phyloP scores from a whole-genome alignment of 805 yeast genomes.

The Wickerhamiella australiensis region DNA sequence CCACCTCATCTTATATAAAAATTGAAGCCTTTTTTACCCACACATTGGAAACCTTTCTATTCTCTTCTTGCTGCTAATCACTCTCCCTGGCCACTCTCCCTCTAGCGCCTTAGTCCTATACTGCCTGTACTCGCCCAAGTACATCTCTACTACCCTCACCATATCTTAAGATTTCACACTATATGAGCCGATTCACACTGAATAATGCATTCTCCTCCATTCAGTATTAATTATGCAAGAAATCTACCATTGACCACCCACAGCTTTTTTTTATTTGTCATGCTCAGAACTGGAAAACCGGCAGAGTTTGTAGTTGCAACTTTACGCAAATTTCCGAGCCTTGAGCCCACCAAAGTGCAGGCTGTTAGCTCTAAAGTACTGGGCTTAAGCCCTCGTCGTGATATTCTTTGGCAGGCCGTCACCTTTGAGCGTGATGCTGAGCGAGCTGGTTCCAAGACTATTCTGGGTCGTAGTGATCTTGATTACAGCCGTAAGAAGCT shows the following conservation, averaged over 20 bases:
- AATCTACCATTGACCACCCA: not conserved
- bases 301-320: constrained; percentile 67
- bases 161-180: too few species aligned
- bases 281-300: constrained; percentile 28
- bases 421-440: constrained; percentile 80
- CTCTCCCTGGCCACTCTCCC: too few species aligned
- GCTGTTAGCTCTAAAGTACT: constrained; percentile 67
- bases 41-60: too few species aligned
- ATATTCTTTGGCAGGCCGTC: constrained; percentile 87
- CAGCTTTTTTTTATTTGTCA: not conserved
- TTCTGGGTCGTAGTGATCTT: constrained; percentile 75
- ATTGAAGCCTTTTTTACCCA: too few species aligned
- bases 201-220: too few species aligned
- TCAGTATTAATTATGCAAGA: not conserved
- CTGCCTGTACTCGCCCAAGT: too few species aligned
- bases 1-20: too few species aligned
- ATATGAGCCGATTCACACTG: too few species aligned
- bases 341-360: constrained; percentile 68
- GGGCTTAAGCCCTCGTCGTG: constrained; percentile 72
- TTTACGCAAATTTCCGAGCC: constrained; percentile 72
- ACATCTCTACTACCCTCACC: too few species aligned
- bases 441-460: constrained; percentile 81
- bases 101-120: too few species aligned
- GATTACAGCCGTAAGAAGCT: constrained; percentile 76
- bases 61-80: too few species aligned